Percentiles rank a stretch among this genome's conserved stretches.
phyloP scores from a whole-genome alignment of 192 early-diverging fungal species.

The Chytriomyces sp. region DNA sequence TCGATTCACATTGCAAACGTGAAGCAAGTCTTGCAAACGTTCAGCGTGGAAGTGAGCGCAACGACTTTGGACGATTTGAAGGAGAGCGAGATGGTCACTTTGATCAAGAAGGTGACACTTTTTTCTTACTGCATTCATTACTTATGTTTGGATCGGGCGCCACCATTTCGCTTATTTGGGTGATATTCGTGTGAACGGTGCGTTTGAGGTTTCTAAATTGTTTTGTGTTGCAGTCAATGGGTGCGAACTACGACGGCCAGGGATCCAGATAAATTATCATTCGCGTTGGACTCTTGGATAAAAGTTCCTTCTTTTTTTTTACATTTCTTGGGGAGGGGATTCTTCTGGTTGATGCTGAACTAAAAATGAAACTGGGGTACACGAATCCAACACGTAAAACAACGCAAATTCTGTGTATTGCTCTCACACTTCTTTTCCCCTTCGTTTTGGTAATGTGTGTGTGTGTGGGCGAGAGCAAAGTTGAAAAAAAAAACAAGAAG shows the following conservation, averaged over 20 bases:
- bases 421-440: neutral
- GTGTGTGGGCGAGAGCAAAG: neutral
- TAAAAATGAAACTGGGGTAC: no score
- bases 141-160: no score
- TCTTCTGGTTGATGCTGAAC: no score
- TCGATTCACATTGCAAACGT: conserved; percentile 80
- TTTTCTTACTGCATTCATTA: no score
- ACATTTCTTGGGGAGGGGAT: neutral
- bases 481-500: neutral
- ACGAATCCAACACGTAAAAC: no score
- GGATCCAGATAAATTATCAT: neutral
- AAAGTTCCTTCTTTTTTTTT: neutral
- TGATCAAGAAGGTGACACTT: conserved; percentile 66
- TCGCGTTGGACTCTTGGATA: neutral
- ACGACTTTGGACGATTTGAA: conserved; percentile 64
- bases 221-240: conserved; percentile 34
- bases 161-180: no score
- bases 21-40: conserved; percentile 69
- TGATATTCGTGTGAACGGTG: neutral
- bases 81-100: conserved; percentile 61
- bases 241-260: conserved; percentile 50
- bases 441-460: neutral
- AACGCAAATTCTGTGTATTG: no score
- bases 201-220: no score
- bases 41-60: conserved; percentile 77